Evolutionary conservation across 176 grass and related monocot genomes (phyloP).

Genomic region (Oropetium thomaeum): DNA sequence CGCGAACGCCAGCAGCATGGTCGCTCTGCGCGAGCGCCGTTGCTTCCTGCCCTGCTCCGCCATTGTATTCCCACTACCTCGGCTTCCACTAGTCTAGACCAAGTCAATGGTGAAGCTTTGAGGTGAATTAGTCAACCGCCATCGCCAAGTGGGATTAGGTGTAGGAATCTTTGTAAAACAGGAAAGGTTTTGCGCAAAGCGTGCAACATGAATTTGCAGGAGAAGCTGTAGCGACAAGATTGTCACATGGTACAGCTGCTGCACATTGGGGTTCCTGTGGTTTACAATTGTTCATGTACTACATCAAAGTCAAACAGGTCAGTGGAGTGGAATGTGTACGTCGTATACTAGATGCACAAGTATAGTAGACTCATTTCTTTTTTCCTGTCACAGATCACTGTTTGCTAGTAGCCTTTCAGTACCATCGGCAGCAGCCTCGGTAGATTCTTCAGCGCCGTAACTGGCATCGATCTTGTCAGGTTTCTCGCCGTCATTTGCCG

Average conservation of each 20-base stretch:
- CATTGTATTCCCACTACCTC: not conserved
- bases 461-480: not conserved
- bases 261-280: not conserved
- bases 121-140: not conserved
- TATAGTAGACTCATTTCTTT: not conserved
- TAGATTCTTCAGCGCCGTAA: slow-evolving; percentile 1
- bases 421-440: slow-evolving; percentile 18
- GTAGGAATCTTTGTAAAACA: slow-evolving; percentile 16
- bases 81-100: not conserved
- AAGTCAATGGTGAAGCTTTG: not conserved
- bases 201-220: not conserved
- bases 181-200: slow-evolving; percentile 25
- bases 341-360: not conserved
- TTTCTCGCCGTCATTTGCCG: slow-evolving; percentile 8
- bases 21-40: slow-evolving; percentile 25
- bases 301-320: not conserved
- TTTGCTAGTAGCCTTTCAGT: slow-evolving; percentile 45
- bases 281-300: not conserved
- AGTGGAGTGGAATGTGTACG: not conserved
- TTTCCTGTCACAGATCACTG: slow-evolving; percentile 18
- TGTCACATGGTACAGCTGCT: no score
- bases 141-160: not conserved
- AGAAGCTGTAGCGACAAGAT: no score
- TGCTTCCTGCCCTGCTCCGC: slow-evolving; percentile 25
- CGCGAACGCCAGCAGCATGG: slow-evolving; percentile 59